These are phyloP conservation scores for Penicillium waksmanii DNA, from an alignment of 495 filamentous ascomycete genomes.

Conservation along the genomic window DNA sequence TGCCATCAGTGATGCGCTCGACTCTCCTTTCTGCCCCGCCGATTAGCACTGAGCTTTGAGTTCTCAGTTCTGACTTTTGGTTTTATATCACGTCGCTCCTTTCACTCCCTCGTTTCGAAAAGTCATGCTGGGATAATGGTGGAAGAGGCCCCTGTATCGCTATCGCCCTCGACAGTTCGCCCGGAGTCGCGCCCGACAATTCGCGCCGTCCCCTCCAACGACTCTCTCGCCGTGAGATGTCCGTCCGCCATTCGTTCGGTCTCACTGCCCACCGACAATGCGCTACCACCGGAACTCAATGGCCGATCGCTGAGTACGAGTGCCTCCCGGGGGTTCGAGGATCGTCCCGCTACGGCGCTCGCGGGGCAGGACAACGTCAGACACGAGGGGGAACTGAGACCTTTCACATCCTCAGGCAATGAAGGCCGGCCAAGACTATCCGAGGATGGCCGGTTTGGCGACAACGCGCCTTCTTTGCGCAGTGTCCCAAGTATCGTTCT, in stretches of 20 bases:
- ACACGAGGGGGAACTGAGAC: slow-evolving; percentile 18
- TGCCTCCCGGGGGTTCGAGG: slow-evolving; percentile 20
- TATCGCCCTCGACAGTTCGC: slow-evolving; percentile 34
- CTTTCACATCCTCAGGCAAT: slow-evolving; percentile 13
- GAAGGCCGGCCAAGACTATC: slow-evolving; percentile 21
- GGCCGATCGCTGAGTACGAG: slow-evolving; percentile 34
- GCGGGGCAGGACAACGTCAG: slow-evolving; percentile 18
- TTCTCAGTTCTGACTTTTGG: slow-evolving; percentile 15
- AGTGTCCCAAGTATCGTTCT: slow-evolving; percentile 50
- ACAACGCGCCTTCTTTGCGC: slow-evolving; percentile 36
- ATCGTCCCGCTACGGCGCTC: slow-evolving; percentile 25
- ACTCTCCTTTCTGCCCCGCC: slow-evolving; percentile 14
- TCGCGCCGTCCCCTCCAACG: slow-evolving; percentile 34
- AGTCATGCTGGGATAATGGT: slow-evolving; percentile 52
- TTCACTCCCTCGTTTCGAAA: slow-evolving; percentile 17
- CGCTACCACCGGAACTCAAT: slow-evolving; percentile 30
- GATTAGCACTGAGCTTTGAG: neutral
- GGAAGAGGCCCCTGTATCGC: slow-evolving; percentile 37
- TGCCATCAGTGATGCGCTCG: slow-evolving; percentile 18
- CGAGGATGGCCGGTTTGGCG: slow-evolving; percentile 17
- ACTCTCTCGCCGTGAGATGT: slow-evolving; percentile 29
- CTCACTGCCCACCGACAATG: slow-evolving; percentile 34
- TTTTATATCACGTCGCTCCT: slow-evolving; percentile 8
- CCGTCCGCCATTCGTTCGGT: slow-evolving; percentile 34
- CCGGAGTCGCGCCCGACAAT: slow-evolving; percentile 33